Conservation (phyloP, 768 basidiomycete species). For the Multifurca ochricompacta region DNA sequence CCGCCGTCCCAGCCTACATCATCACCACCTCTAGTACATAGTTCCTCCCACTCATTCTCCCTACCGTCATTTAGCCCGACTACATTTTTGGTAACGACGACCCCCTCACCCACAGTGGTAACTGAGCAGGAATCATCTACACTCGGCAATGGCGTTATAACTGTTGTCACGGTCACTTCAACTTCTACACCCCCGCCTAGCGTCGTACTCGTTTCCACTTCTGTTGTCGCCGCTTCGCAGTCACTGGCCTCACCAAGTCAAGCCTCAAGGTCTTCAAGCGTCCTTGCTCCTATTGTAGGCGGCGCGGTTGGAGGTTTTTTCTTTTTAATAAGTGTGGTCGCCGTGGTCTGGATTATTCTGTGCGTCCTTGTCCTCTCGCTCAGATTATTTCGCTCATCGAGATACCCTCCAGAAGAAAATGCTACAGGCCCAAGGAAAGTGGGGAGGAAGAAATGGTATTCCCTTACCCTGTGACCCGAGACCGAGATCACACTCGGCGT, state of each 20-base stretch:
- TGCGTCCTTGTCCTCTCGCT: constrained; percentile 1
- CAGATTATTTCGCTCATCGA: background rate
- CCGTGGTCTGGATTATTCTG: constrained; percentile 13
- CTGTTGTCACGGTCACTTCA: background rate
- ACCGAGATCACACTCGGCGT: constrained; percentile 4
- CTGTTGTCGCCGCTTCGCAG: too few species aligned
- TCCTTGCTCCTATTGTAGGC: constrained; percentile 10
- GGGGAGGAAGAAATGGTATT: constrained; percentile 15
- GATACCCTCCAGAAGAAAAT: constrained; percentile 7
- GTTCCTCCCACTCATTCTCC: background rate
- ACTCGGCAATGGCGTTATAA: background rate
- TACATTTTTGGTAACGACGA: background rate
- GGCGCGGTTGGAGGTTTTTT: constrained; percentile 17
- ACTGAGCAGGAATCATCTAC: background rate
- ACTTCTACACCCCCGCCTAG: constrained; percentile 10
- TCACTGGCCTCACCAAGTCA: background rate
- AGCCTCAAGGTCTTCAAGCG: background rate
- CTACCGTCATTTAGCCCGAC: background rate
- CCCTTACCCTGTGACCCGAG: constrained; percentile 20
- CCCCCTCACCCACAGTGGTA: constrained; percentile 2
- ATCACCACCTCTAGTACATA: background rate
- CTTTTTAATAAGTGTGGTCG: constrained; percentile 4
- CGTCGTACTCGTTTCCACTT: background rate
- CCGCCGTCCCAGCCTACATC: too few species aligned
- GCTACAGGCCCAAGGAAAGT: background rate